Base-by-base conservation (phyloP, 805 yeast species). In the Candida lessepsii region DNA sequence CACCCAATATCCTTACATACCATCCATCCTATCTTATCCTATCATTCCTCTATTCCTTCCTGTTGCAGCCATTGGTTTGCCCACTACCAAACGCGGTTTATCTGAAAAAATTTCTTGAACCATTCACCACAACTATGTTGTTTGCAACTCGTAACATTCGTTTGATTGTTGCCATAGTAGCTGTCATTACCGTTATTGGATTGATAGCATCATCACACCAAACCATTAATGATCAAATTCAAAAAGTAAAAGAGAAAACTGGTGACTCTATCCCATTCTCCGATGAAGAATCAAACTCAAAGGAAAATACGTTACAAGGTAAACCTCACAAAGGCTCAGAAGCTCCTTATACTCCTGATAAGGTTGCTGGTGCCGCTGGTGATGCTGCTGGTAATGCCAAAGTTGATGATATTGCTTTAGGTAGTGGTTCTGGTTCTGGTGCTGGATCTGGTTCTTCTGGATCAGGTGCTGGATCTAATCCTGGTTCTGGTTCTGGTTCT, bases 81-180 rank as follows among this genome's bases (percentile, higher is more conserved):
- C 27, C 27, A 24, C 29, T 13, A 11, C 29, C 15, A 27, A 13
- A 27, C 29, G 29, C 29, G 29, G 20, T 13, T 10, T 7, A 20
- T 16, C 15, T 3, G 17, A 36, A 36, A 36, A 36, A 36, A 28
- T 21, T 36, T 29, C 28, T 11, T 24, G 27, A 9, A 20, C n/a
- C 13, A 9, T 7, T 8, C 6, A 29, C 33, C 33, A 10, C 16
- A n/a, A 20, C 17, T 10, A 37, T 26, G 37, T 60, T 67, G 68
- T 46, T 67, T 50, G 56, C 70, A 49, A 61, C 68, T 42, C 67
- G 78, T 53, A 76, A 76, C 57, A 62, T 73, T 50, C 78, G 85
- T 44, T 70, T 76, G 45, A 48, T 76, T 11, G 56, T 78, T 9
- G 76, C 76, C 9, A 74, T 80, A 2, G 49, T 78, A 30, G 75